These are phyloP conservation scores for Voacanga thouarsii DNA, from an alignment of 257 asterid species.

Conservation along the genomic window DNA sequence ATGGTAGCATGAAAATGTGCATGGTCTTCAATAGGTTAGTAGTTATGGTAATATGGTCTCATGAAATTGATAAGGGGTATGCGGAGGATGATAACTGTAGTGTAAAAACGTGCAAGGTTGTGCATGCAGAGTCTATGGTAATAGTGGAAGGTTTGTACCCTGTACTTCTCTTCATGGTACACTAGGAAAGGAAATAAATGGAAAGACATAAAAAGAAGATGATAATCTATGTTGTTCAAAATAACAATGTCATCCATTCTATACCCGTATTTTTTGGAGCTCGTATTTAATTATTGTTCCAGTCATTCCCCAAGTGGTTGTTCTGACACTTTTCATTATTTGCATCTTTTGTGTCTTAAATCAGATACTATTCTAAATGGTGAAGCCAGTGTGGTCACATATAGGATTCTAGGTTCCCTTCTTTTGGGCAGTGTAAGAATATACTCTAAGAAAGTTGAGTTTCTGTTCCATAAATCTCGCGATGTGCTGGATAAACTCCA, in stretches of 20 bases:
- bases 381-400: constrained; percentile 54
- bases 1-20: not conserved
- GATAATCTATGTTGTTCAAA: not conserved
- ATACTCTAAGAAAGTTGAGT: constrained; percentile 87
- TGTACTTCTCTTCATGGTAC: not conserved
- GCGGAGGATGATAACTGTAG: not conserved
- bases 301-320: not conserved
- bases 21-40: not conserved
- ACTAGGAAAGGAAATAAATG: not conserved
- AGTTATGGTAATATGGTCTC: not conserved
- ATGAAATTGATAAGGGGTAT: not conserved
- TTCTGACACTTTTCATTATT: constrained; percentile 18
- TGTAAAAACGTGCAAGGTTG: not conserved
- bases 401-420: constrained; percentile 79
- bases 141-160: not conserved
- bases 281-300: not conserved
- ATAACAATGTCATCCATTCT: not conserved
- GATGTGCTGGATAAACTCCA: constrained; percentile 39
- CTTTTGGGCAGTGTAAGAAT: constrained; percentile 86
- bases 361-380: constrained; percentile 74
- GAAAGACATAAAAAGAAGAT: not conserved
- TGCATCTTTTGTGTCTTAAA: constrained; percentile 15
- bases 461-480: constrained; percentile 58
- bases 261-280: not conserved
- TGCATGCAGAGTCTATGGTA: not conserved